Evolutionary conservation across 2,329 filamentous ascomycete species (phyloP).

Genomic region (Neofusicoccum sp.): DNA sequence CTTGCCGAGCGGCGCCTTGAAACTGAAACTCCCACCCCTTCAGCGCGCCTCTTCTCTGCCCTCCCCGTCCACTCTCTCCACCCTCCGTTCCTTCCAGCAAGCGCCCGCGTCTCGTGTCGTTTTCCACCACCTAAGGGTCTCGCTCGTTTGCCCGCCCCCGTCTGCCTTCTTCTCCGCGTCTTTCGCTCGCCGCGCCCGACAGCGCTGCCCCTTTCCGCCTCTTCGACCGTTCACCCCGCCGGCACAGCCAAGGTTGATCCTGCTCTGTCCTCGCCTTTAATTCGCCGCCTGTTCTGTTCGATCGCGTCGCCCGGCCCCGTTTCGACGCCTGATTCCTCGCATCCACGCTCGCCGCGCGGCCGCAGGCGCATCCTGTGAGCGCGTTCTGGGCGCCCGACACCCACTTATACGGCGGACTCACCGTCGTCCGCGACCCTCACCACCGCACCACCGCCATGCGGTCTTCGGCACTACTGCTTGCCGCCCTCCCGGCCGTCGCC

Average conservation of each 20-base stretch:
- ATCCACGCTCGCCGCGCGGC: background rate
- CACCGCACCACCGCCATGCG: constrained; percentile 32
- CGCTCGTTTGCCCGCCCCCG: constrained; percentile 14
- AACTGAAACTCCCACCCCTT: constrained; percentile 18
- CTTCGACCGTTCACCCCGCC: background rate
- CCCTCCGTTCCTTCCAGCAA: constrained; percentile 13
- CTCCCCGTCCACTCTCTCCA: constrained; percentile 15
- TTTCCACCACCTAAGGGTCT: background rate
- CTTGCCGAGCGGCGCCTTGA: constrained; percentile 16
- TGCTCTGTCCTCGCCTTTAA: constrained; percentile 9
- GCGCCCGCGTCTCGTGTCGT: background rate
- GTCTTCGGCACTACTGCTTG: constrained; percentile 37
- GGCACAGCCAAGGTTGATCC: constrained; percentile 15
- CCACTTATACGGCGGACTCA: constrained; percentile 13
- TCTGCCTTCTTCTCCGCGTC: constrained; percentile 4
- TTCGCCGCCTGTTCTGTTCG: constrained; percentile 9
- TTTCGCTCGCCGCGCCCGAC: constrained; percentile 2
- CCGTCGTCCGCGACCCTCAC: constrained; percentile 3
- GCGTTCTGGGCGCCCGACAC: constrained; percentile 3
- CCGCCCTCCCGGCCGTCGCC: constrained; percentile 45
- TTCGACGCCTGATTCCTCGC: background rate
- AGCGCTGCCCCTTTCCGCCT: constrained; percentile 9
- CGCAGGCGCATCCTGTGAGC: constrained; percentile 13
- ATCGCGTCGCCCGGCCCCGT: background rate
- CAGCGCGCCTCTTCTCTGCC: constrained; percentile 9